Conservation (phyloP, 306 rosid genomes). For the Cajanus cajan region DNA sequence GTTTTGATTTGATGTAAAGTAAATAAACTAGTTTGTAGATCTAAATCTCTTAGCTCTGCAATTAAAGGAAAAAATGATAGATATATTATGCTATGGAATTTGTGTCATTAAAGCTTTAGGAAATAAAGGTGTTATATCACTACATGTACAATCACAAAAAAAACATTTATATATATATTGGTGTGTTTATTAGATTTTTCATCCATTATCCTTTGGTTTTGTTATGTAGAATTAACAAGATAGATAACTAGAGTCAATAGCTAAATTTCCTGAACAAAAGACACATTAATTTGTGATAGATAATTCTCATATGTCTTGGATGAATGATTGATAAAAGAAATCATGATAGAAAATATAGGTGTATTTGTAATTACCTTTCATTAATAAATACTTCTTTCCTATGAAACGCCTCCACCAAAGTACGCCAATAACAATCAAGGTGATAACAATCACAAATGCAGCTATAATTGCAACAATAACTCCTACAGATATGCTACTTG, state of each 20-base stretch:
- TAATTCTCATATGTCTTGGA: neutral
- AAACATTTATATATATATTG: neutral
- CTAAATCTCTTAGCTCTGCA: slow-evolving; percentile 36
- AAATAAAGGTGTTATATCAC: neutral
- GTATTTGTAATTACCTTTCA: slow-evolving; percentile 21
- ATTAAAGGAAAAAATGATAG: neutral
- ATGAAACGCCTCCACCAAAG: slow-evolving; percentile 30
- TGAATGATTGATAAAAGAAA: neutral
- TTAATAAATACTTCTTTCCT: slow-evolving; percentile 7
- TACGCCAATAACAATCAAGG: neutral
- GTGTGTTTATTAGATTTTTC: neutral
- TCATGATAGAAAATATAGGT: neutral
- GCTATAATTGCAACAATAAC: slow-evolving; percentile 36
- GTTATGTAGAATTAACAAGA: neutral
- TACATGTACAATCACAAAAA: too few species aligned
- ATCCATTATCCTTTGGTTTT: neutral
- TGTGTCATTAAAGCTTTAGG: neutral
- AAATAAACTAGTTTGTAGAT: slow-evolving; percentile 2
- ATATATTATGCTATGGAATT: neutral
- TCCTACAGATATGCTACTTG: neutral
- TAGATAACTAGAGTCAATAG: neutral
- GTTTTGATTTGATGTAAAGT: slow-evolving; percentile 2
- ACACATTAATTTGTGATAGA: neutral
- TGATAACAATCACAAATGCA: slow-evolving; percentile 17
- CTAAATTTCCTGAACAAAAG: slow-evolving; percentile 1